Base-by-base conservation (phyloP, 139 green algal species). In the Mesotaenium endlicherianum region DNA sequence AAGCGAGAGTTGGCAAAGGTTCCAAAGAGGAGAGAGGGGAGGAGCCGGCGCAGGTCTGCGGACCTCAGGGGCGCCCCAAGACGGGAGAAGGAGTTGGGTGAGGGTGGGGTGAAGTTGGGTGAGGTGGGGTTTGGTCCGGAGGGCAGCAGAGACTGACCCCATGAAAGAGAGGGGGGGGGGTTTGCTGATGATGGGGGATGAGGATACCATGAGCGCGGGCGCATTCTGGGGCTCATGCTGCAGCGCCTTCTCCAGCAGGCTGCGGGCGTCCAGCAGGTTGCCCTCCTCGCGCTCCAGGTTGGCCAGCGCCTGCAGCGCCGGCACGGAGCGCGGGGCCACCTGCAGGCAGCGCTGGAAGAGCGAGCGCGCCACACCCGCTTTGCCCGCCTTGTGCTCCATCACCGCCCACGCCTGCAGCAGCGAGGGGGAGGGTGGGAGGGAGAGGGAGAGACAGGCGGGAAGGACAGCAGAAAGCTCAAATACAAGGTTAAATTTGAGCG, bases 321-420 rank as follows among this genome's bases (percentile, higher is more conserved):
- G 55, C 20, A 82, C 75, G 38, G 38, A 53, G 47, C 43, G 20
- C 20, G 75, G 75, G 1, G 47, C 49, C 17, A 72, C 14, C 75
- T 45, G 55, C 49, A 76, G 40, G 20, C 53, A 45, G 8, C 31
- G 34, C 49, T 71, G 34, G 31, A 82, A 82, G 34, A 82, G 38
- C 16, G 20, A 20, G 26, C 75, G 75, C 8, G 75, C 75, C 26
- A 43, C n/a, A 0, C 8, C 0, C 49, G 75, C 34, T 2, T 82
- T 82, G 38, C 75, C 75, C 39, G 39, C 75, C 40, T 36, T 44
- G 26, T 74, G 49, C 49, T 82, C 75, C 75, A 82, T 76, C 75
- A 82, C 39, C 5, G 75, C 75, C 75, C 75, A 82, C 40, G 75
- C 60, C 75, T 82, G 75, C 6, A 6, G 26, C 17, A n/a, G 14